Evolutionary conservation across 768 basidiomycete species (phyloP).

Genomic region (Gloeostereum incarnatum): DNA sequence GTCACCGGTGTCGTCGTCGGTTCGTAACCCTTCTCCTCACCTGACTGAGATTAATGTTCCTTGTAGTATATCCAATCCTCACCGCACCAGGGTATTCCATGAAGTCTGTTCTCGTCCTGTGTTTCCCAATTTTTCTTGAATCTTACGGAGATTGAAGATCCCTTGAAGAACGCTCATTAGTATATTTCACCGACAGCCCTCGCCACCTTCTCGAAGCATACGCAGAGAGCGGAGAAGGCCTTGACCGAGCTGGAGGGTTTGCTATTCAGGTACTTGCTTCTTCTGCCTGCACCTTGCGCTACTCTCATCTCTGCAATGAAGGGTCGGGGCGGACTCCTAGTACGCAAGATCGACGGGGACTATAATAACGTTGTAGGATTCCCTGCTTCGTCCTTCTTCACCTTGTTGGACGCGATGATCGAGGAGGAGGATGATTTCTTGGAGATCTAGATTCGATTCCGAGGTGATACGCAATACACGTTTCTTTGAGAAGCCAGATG

Average conservation of each 20-base stretch:
- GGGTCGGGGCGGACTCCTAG: conserved; percentile 75
- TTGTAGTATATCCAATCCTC: conserved; percentile 62
- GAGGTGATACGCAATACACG: too few species aligned
- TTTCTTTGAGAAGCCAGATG: too few species aligned
- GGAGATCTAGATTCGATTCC: conserved; percentile 26
- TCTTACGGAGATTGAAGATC: conserved; percentile 31
- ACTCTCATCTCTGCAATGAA: conserved; percentile 14
- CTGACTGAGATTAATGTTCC: background rate
- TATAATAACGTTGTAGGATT: conserved; percentile 91
- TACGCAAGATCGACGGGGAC: conserved; percentile 84
- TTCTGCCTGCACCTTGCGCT: background rate
- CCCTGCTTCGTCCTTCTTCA: conserved; percentile 80
- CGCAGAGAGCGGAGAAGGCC: conserved; percentile 76
- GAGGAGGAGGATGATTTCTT: conserved; percentile 77
- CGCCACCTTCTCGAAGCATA: conserved; percentile 62
- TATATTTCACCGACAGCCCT: conserved; percentile 65
- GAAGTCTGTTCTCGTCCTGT: conserved; percentile 31
- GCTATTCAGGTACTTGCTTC: conserved; percentile 66
- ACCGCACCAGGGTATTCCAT: conserved; percentile 69
- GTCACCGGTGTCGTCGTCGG: conserved; percentile 86
- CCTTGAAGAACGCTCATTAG: conserved; percentile 75
- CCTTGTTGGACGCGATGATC: conserved; percentile 54
- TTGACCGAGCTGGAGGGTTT: conserved; percentile 89
- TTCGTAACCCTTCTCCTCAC: conserved; percentile 20
- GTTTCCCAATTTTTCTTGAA: background rate